Percentiles rank a stretch among this genome's conserved stretches.
phyloP scores from a whole-genome alignment of 2,329 filamentous ascomycete genomes.

The Fusarium nodosum region DNA sequence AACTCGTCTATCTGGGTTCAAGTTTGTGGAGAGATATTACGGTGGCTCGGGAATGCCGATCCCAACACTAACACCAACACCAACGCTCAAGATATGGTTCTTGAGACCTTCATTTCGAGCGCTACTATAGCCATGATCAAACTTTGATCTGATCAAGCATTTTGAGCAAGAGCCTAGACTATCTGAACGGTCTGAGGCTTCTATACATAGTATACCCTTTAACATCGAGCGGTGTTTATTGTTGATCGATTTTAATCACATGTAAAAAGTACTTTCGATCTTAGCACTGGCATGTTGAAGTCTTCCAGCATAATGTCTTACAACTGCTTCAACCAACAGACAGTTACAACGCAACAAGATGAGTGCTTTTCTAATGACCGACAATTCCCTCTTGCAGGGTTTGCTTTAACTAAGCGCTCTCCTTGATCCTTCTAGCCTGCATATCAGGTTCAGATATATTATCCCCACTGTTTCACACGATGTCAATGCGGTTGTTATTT shows the following conservation, averaged over 20 bases:
- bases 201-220: not conserved
- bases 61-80: slow-evolving; percentile 2
- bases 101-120: slow-evolving; percentile 11
- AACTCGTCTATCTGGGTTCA: slow-evolving; percentile 36
- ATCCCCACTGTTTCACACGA: slow-evolving; percentile 13
- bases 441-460: slow-evolving; percentile 1
- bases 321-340: not conserved
- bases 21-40: slow-evolving; percentile 6
- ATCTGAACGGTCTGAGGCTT: not conserved
- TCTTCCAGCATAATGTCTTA: slow-evolving; percentile 20
- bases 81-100: not conserved
- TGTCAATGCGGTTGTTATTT: slow-evolving; percentile 7
- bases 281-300: slow-evolving; percentile 10
- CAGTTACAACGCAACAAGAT: not conserved
- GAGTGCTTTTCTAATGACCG: not conserved
- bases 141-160: slow-evolving; percentile 27
- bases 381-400: not conserved
- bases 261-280: not conserved
- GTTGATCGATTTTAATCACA: slow-evolving; percentile 5
- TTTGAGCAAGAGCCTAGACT: slow-evolving; percentile 4
- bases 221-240: not conserved
- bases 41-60: slow-evolving; percentile 26
- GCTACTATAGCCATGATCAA: slow-evolving; percentile 1
- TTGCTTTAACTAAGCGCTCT: slow-evolving; percentile 3
- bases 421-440: slow-evolving; percentile 4